Evolutionary conservation across 768 basidiomycete genomes (phyloP).

Genomic region (Leucocoprinus birnbaumii): DNA sequence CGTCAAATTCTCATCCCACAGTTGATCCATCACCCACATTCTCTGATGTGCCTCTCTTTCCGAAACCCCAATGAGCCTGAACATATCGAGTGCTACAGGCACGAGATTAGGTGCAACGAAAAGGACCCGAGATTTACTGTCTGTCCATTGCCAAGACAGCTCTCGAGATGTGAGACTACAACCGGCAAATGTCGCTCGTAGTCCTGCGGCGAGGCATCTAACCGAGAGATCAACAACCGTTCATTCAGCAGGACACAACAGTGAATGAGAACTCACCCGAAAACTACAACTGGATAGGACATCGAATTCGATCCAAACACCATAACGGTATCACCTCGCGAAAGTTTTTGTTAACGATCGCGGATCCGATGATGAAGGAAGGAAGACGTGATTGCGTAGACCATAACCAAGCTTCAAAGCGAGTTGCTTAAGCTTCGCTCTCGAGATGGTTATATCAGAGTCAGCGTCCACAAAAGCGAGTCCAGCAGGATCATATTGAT

Average conservation of each 20-base stretch:
- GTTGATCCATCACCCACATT: constrained; percentile 16
- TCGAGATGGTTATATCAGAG: constrained; percentile 17
- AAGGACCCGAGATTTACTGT: constrained; percentile 13
- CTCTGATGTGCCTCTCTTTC: constrained; percentile 13
- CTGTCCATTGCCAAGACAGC: constrained; percentile 15
- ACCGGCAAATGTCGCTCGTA: constrained; percentile 14
- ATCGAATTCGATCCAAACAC: constrained; percentile 15
- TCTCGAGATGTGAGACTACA: constrained; percentile 13
- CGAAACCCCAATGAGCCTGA: constrained; percentile 13
- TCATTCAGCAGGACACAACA: neutral
- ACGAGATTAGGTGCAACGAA: constrained; percentile 13
- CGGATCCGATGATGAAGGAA: neutral
- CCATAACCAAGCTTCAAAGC: constrained; percentile 21
- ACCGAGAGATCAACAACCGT: neutral
- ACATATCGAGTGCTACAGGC: constrained; percentile 18
- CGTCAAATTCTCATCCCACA: constrained; percentile 8
- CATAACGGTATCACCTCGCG: constrained; percentile 16
- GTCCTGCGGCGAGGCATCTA: constrained; percentile 15
- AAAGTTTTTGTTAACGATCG: neutral
- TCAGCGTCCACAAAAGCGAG: constrained; percentile 20
- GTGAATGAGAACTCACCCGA: constrained; percentile 12
- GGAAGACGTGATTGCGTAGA: constrained; percentile 16
- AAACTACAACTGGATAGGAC: constrained; percentile 15
- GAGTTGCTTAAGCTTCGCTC: constrained; percentile 16
- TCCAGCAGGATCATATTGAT: constrained; percentile 14